Base-by-base conservation (phyloP, 1,284 basidiomycete genomes). In the Cystobasidium sp. region DNA sequence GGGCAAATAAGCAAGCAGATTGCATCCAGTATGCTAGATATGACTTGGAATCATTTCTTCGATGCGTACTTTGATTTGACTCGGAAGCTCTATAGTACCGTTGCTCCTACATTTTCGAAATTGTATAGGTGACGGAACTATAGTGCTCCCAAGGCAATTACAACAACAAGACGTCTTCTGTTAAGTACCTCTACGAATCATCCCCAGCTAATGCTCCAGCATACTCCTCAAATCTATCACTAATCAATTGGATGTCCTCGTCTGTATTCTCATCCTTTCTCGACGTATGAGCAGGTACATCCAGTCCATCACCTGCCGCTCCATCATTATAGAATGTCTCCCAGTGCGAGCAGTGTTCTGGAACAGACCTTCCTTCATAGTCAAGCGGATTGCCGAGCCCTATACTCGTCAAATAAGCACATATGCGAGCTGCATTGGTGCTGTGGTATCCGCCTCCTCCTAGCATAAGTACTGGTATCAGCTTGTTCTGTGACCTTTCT, bases 341-440 rank as follows among this genome's bases (percentile, higher is more conserved):
- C 65, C 72, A 68, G 9, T 41, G 37, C 22, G n/a, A 18, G 51
- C 67, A 74, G 1, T 49, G 6, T n/a, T 64, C 59, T 7, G 65
- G 67, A 3, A 74, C 24, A 22, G 18, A 22, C 16, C 24, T 49
- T 24, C 43, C n/a, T 1, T 37, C 24, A 18, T 39, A 49, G 5
- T 46, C 22, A 12, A 68, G n/a, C 2, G 72, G 66, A 22, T 41
- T 51, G n/a, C 88, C 79, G 77, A 92, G 90, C 37, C 88, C 86
- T 1, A 91, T 83, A 0, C 90, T 89, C 0, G 92, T 95, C 18
- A 94, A 83, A 77, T 88, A 88, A 0, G 92, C 86, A 92, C 92
- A 96, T 0, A 91, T 90, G 20, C 93, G 86, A 0, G 93, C 92
- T 0, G 88, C 88, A 78, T 95, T 95, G 0, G 91, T 84, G 14